Conservation (phyloP, 2,329 filamentous ascomycete species). For the Beauveria caledonica region DNA sequence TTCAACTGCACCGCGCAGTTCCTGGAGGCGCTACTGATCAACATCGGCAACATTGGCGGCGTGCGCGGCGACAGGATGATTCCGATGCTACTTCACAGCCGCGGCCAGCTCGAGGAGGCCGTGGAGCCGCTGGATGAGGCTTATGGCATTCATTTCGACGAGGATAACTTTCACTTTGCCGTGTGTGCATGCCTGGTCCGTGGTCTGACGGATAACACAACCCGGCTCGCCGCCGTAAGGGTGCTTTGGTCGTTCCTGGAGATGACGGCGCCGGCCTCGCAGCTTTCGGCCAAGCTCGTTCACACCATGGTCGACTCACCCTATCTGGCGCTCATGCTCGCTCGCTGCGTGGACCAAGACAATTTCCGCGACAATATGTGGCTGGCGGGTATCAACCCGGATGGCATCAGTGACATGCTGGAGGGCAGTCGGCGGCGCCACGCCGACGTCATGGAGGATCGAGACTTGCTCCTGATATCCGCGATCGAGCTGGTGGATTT, state of each 20-base stretch:
- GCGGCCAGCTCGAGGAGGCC: conserved; percentile 52
- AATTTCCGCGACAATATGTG: conserved; percentile 56
- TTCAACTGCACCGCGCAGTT: conserved; percentile 61
- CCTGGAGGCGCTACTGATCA: conserved; percentile 55
- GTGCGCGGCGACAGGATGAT: conserved; percentile 53
- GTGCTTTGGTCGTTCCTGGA: conserved; percentile 54
- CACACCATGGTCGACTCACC: conserved; percentile 35
- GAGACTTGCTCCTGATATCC: conserved; percentile 53
- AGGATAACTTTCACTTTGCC: conserved; percentile 59
- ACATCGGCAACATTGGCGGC: conserved; percentile 54
- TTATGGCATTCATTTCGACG: conserved; percentile 57
- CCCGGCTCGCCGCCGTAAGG: conserved; percentile 48
- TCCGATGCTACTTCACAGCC: conserved; percentile 51
- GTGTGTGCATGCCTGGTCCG: conserved; percentile 56
- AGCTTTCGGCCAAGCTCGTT: conserved; percentile 16
- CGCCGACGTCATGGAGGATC: conserved; percentile 45
- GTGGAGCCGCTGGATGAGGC: conserved; percentile 54
- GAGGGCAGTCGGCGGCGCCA: conserved; percentile 20
- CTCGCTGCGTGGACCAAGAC: conserved; percentile 46
- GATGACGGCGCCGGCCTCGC: conserved; percentile 19
- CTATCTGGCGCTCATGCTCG: conserved; percentile 52
- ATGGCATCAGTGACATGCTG: conserved; percentile 22
- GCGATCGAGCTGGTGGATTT: conserved; percentile 61
- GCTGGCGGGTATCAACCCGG: conserved; percentile 46
- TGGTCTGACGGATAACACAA: conserved; percentile 54